A percentile compares a stretch with the other conserved stretches of the same genome.
These are phyloP conservation scores for Paracorniculantispora psalliotae DNA, from an alignment of 2,329 filamentous ascomycete genomes.

Conservation along the genomic window DNA sequence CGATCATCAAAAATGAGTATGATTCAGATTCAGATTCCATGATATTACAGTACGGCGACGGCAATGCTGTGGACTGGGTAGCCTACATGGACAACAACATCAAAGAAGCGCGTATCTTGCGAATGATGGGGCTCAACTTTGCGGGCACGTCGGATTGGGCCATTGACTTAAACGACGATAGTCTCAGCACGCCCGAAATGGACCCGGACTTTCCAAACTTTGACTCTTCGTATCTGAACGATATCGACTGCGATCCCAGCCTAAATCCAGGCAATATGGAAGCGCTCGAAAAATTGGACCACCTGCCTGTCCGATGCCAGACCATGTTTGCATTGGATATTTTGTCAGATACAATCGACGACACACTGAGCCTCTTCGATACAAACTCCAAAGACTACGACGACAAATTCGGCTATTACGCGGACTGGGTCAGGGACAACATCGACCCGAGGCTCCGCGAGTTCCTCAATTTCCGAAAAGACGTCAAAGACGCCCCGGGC, in stretches of 20 bases:
- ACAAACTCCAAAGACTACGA: not conserved
- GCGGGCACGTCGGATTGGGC: slow-evolving; percentile 20
- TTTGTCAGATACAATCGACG: not conserved
- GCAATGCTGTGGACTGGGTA: slow-evolving; percentile 15
- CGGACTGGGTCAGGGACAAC: not conserved
- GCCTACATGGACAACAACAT: slow-evolving; percentile 16
- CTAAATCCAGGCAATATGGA: not conserved
- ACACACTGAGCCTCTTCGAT: not conserved
- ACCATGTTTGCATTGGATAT: not conserved
- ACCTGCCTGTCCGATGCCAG: not conserved
- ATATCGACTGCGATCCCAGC: too few species aligned
- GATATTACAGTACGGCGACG: not conserved
- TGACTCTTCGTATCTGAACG: too few species aligned
- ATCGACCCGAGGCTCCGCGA: not conserved
- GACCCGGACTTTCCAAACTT: too few species aligned
- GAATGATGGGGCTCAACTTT: slow-evolving; percentile 13
- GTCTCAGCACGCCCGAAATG: too few species aligned
- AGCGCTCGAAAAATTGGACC: not conserved
- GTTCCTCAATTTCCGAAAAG: not conserved
- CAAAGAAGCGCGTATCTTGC: slow-evolving; percentile 6
- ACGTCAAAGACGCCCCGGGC: not conserved
- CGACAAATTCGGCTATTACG: not conserved
- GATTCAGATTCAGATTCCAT: not conserved
- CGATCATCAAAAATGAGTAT: slow-evolving; percentile 1
- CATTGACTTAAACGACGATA: slow-evolving; percentile 16